Base-by-base conservation (phyloP, 2,329 filamentous ascomycete species). In the Aspergillus sp. region DNA sequence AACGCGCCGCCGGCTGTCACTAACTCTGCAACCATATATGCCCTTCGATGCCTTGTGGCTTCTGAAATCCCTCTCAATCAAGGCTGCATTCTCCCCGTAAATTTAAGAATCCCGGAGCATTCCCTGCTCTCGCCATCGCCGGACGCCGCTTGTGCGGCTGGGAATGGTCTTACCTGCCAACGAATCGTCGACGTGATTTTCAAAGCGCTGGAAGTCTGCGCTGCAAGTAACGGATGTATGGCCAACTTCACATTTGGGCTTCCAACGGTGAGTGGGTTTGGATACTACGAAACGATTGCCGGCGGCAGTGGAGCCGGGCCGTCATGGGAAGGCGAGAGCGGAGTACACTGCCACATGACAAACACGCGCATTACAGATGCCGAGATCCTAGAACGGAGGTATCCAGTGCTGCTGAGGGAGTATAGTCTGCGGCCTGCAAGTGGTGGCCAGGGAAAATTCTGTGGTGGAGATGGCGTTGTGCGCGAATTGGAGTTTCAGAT, bases 291-390 rank as follows among this genome's bases (percentile, higher is more conserved):
- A 75, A 94, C 90, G 6, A 92, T 95, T 63, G 88, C 89, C 0
- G 90, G 91, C 45, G 91, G 91, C 0, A 86, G 84, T 45, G 90
- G 90, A 29, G 91, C 90, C 0, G 90, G 90, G 0, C 84, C 87
- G 0, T 81, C 81, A 14, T 93, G 90, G 90, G 81, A 89, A 61
- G 90, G 90, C 42, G 88, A 89, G 11, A 86, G 81, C 55, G 90
- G 89, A 16, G 89, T 93, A n/a, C 90, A 94, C 71, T 89, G 86
- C 2, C 90, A 94, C 76, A 92, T 93, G 89, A 94, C 91, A 6
- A 95, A 95, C 73, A 94, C 90, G 3, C 84, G 90, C 14, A 94
- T 93, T 70, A 93, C 90, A 0, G 91, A 94, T 70, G 82, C 88
- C 0, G 91, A 95, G 72, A 84, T 92, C 6, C 90, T 94, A 64